Evolutionary conservation across 2,329 filamentous ascomycete genomes (phyloP), one percentile per base, ranked within the genome.

Genomic region (Verticillium isaacii): DNA sequence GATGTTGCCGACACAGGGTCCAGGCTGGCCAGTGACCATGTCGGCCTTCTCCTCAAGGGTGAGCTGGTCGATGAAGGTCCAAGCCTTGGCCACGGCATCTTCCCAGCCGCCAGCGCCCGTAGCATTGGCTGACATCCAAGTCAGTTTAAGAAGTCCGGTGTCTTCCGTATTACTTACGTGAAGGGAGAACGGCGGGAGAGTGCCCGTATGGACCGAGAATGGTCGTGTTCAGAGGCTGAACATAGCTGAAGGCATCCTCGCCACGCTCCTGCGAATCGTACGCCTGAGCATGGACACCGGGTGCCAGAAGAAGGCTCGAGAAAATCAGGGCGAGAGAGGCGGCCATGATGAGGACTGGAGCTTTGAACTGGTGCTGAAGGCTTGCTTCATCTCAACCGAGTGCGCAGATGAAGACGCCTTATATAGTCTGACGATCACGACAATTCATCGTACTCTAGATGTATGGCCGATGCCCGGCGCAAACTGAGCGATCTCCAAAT

Each of bases 171-270:
- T 7, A 72, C 76, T 62, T 68, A 78, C 75, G 75, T 37, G 74
- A 73, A 23, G 76, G 75, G 55, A 71, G 69, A 15, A 74, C 71
- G 2, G 74, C 63, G 11, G 72, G 72, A 5, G 75, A 76, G 66
- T 77, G 72, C 17, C 76, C 76, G 50, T 78, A 78, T 19, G 69
- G 73, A 29, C 72, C 73, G 14, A 78, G 69, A 45, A 78, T 77
- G 29, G 73, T 75, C 3, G 76, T 78, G 67, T 78, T 74, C 58
- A 72, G 62, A 4, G 76, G 76, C 65, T 78, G 76, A n/a, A 78
- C 70, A 63, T 73, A 75, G 63, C 64, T 71, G 64, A 78, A 78
- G 56, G 70, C 70, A 39, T 71, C 71, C 32, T 68, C 67, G 32
- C 59, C 41, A 29, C 70, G 69, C 3, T 61, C 63, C 19, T 63